Percentiles rank a stretch among this genome's conserved stretches.
These are phyloP conservation scores for Fusarium oligoseptatum DNA, from an alignment of 2,329 filamentous ascomycete species.

Conservation along the genomic window DNA sequence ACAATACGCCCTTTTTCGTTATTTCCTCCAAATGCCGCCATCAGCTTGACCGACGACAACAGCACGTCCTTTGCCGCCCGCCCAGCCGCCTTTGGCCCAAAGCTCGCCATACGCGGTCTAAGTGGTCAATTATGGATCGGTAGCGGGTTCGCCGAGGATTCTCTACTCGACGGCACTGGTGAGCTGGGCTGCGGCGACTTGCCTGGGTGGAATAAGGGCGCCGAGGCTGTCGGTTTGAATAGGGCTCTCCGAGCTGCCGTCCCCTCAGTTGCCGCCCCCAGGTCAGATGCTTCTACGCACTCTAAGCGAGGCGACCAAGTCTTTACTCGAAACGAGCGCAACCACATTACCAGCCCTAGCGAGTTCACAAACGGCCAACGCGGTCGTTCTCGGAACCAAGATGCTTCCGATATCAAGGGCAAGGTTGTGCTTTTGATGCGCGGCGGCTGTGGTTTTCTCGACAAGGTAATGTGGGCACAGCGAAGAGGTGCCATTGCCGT, in stretches of 20 bases:
- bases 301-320: conserved; percentile 48
- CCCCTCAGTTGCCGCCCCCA: conserved; percentile 36
- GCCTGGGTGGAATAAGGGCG: conserved; percentile 83
- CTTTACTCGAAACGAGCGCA: conserved; percentile 51
- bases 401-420: conserved; percentile 91
- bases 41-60: conserved; percentile 97
- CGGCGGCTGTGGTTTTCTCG: conserved; percentile 94
- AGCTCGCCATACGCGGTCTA: conserved; percentile 79
- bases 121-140: conserved; percentile 95
- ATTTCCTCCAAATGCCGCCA: conserved; percentile 94
- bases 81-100: conserved; percentile 92
- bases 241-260: conserved; percentile 52
- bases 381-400: conserved; percentile 88
- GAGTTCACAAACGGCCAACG: conserved; percentile 62
- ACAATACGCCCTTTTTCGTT: conserved; percentile 85
- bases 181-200: conserved; percentile 97
- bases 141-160: conserved; percentile 88
- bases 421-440: conserved; percentile 93
- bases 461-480: conserved; percentile 98
- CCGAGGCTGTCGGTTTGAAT: conserved; percentile 60
- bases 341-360: conserved; percentile 58
- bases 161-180: conserved; percentile 73
- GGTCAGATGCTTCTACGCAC: conserved; percentile 35
- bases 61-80: conserved; percentile 96
- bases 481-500: conserved; percentile 88